phyloP scores from a whole-genome alignment of 2,329 filamentous ascomycete genomes.

The Claviceps purpurea region DNA sequence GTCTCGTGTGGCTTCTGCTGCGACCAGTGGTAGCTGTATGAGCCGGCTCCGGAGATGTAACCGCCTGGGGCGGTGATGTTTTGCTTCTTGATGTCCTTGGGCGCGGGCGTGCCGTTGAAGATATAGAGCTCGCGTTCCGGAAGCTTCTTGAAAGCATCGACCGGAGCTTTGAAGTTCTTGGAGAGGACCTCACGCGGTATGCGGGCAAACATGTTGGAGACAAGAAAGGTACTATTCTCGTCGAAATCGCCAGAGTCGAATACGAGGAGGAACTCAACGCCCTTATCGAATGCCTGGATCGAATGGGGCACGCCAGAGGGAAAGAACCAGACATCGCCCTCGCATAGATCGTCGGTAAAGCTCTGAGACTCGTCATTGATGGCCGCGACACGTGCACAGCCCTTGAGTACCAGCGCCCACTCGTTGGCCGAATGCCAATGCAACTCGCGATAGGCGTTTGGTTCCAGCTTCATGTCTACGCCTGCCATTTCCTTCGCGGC shows the following conservation, averaged over 20 bases:
- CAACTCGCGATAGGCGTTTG: conserved; percentile 46
- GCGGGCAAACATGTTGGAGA: conserved; percentile 37
- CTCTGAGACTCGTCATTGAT: conserved; percentile 37
- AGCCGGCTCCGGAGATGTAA: conserved; percentile 21
- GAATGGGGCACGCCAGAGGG: conserved; percentile 35
- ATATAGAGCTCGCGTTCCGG: conserved; percentile 36
- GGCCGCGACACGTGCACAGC: conserved; percentile 35
- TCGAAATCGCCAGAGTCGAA: conserved; percentile 46
- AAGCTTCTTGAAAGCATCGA: conserved; percentile 33
- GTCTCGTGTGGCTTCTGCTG: conserved; percentile 35
- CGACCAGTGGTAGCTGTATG: conserved; percentile 38
- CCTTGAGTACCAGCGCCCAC: conserved; percentile 40
- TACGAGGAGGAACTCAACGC: conserved; percentile 45
- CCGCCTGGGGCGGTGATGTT: conserved; percentile 33
- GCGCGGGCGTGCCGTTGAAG: conserved; percentile 37
- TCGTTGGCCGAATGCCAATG: conserved; percentile 47
- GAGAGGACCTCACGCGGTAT: conserved; percentile 39
- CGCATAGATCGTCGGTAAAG: conserved; percentile 32
- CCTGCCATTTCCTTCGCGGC: conserved; percentile 37
- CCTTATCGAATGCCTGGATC: conserved; percentile 40
- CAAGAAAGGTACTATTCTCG: conserved; percentile 46
- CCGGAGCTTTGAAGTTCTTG: conserved; percentile 38
- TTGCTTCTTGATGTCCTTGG: conserved; percentile 30
- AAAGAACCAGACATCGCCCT: conserved; percentile 25
- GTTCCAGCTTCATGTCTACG: conserved; percentile 45